Evolutionary conservation across 805 yeast species (phyloP).

Genomic region (Yamadazyma phyllophila): DNA sequence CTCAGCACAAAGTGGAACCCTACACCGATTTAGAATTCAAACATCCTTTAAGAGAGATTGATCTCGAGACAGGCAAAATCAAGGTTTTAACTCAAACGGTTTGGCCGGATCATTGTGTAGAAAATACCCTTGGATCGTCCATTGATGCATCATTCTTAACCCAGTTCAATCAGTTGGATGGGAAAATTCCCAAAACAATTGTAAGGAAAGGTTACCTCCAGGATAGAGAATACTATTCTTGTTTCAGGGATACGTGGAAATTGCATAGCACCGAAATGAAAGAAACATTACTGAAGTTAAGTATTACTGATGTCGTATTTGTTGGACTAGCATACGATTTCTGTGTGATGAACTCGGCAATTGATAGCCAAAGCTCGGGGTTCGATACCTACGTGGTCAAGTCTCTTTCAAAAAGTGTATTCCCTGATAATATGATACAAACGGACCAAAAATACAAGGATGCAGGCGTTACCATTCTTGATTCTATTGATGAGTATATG

Average conservation of each 20-base stretch:
- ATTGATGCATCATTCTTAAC: constrained; percentile 51
- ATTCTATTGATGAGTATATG: constrained; percentile 10
- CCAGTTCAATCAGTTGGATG: constrained; percentile 30
- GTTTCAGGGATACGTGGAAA: constrained; percentile 79
- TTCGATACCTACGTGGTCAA: constrained; percentile 61
- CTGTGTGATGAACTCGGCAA: constrained; percentile 78
- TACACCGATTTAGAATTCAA: constrained; percentile 48
- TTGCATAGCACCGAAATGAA: constrained; percentile 66
- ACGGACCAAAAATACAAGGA: constrained; percentile 32
- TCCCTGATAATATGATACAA: constrained; percentile 35
- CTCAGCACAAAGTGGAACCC: constrained; percentile 53
- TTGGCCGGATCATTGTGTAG: constrained; percentile 94
- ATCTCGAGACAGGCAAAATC: constrained; percentile 21
- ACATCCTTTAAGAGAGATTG: constrained; percentile 45
- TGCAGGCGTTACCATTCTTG: constrained; percentile 33
- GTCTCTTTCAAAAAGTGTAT: constrained; percentile 57
- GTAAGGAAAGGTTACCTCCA: constrained; percentile 69
- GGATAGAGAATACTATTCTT: constrained; percentile 84
- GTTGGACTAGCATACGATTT: constrained; percentile 87
- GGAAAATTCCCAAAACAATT: constrained; percentile 28
- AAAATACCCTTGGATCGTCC: constrained; percentile 62
- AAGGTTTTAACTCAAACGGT: constrained; percentile 43
- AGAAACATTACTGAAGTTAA: constrained; percentile 40
- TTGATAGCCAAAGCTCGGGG: constrained; percentile 62
- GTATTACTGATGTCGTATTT: constrained; percentile 60